phyloP scores from a whole-genome alignment of 75 land plant species.

The Cryptomeria japonica region DNA sequence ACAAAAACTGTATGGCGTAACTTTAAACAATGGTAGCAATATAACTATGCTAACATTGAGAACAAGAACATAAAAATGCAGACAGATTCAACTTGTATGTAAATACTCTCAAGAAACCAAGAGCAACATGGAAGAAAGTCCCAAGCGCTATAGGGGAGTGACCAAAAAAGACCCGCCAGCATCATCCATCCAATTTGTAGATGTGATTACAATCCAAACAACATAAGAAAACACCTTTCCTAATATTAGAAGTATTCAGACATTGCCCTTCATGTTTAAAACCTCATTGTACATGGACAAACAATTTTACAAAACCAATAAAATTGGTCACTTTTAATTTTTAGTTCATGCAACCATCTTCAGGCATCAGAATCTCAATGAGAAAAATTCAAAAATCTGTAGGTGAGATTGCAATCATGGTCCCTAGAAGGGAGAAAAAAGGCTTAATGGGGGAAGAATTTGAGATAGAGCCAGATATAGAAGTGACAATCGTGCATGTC shows the following conservation, averaged over 20 bases:
- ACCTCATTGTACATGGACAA: neutral
- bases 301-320: neutral
- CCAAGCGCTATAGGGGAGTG: neutral
- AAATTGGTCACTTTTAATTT: neutral
- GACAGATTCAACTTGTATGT: neutral
- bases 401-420: neutral
- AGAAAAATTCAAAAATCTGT: neutral
- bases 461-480: too few species aligned
- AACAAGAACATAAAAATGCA: neutral
- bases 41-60: neutral
- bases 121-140: neutral
- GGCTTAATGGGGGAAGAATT: neutral
- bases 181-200: neutral
- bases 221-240: neutral
- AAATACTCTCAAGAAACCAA: neutral
- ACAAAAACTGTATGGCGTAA: neutral
- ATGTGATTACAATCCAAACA: neutral
- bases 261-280: neutral
- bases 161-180: neutral
- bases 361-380: neutral
- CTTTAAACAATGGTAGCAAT: neutral
- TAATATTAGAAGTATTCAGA: neutral
- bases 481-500: too few species aligned
- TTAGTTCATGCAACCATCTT: neutral
- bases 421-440: neutral